Percentiles rank a stretch among this genome's conserved stretches.
These are phyloP conservation scores for Thalia dealbata DNA, from an alignment of 176 grass and related monocot genomes.

Conservation along the genomic window DNA sequence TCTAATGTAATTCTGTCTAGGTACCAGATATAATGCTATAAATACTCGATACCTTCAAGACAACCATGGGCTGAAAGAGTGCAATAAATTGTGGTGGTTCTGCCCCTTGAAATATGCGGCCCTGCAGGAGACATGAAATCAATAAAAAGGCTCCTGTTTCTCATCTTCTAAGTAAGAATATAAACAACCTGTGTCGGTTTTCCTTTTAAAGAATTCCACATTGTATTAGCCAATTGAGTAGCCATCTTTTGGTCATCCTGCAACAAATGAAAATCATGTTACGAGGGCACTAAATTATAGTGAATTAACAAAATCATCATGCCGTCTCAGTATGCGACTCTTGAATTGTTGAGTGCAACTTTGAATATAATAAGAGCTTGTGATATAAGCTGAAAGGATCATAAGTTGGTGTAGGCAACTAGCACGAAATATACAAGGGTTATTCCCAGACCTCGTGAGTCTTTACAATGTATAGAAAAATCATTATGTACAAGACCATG, in stretches of 20 bases:
- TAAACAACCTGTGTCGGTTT: slow-evolving; percentile 60
- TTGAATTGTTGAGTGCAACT: not conserved
- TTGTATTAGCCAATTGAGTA: slow-evolving; percentile 44
- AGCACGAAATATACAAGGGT: not conserved
- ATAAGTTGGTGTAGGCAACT: not conserved
- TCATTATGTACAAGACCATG: not conserved
- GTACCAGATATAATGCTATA: not conserved
- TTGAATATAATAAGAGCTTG: not conserved
- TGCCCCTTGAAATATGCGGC: slow-evolving; percentile 78
- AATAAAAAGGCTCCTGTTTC: slow-evolving; percentile 12
- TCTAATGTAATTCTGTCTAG: not conserved
- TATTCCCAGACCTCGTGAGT: not conserved
- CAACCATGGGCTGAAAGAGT: slow-evolving; percentile 90
- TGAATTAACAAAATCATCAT: not conserved
- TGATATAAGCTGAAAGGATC: not conserved
- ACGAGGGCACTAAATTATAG: not conserved
- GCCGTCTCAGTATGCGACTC: not conserved
- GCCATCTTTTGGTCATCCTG: slow-evolving; percentile 72
- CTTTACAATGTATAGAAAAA: not conserved
- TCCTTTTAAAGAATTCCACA: slow-evolving; percentile 93
- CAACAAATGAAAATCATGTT: slow-evolving; percentile 7
- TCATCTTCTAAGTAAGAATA: not conserved
- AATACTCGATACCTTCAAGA: slow-evolving; percentile 58
- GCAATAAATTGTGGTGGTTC: slow-evolving; percentile 91
- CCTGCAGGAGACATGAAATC: slow-evolving; percentile 35